A percentile compares a stretch with the other conserved stretches of the same genome.
These are phyloP conservation scores for Colletotrichum acutatum DNA, from an alignment of 2,329 filamentous ascomycete genomes.

Conservation along the genomic window DNA sequence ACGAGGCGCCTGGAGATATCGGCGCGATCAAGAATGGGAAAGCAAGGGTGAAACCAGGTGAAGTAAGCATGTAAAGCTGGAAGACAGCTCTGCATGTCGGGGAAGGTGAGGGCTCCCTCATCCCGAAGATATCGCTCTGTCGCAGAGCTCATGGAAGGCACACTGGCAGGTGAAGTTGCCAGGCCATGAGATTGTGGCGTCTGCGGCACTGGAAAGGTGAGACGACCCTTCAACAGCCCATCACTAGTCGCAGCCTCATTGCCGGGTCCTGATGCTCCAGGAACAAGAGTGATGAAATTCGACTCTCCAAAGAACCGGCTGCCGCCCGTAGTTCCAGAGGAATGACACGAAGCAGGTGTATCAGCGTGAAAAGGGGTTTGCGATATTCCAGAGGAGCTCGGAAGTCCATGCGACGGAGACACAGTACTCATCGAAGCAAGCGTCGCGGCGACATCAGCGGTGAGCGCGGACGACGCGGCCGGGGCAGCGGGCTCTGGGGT, in stretches of 20 bases:
- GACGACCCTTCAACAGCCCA: conserved; percentile 26
- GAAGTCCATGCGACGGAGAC: conserved; percentile 24
- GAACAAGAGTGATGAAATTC: conserved; percentile 50
- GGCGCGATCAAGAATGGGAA: conserved; percentile 62
- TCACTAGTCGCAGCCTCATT: conserved; percentile 1
- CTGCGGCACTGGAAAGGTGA: conserved; percentile 34
- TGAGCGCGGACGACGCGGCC: not conserved
- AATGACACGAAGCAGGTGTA: conserved; percentile 21
- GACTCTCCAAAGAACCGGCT: conserved; percentile 51
- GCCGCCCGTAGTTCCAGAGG: conserved; percentile 4
- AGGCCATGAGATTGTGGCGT: conserved; percentile 27
- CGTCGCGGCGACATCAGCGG: conserved; percentile 19
- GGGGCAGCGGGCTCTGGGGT: conserved; percentile 2
- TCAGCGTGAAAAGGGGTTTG: conserved; percentile 25
- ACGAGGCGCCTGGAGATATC: conserved; percentile 53
- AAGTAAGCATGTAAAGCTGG: conserved; percentile 61
- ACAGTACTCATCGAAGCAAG: conserved; percentile 20
- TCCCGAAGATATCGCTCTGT: conserved; percentile 38
- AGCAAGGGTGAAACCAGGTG: conserved; percentile 66
- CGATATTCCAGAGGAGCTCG: not conserved
- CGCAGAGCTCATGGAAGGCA: conserved; percentile 34
- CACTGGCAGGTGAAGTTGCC: conserved; percentile 19
- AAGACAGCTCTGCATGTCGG: conserved; percentile 35
- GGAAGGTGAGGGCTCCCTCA: conserved; percentile 38
- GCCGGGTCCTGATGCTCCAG: conserved; percentile 6